Evolutionary conservation across 2,329 filamentous ascomycete species (phyloP).

Genomic region (Aspergillus proliferans): DNA sequence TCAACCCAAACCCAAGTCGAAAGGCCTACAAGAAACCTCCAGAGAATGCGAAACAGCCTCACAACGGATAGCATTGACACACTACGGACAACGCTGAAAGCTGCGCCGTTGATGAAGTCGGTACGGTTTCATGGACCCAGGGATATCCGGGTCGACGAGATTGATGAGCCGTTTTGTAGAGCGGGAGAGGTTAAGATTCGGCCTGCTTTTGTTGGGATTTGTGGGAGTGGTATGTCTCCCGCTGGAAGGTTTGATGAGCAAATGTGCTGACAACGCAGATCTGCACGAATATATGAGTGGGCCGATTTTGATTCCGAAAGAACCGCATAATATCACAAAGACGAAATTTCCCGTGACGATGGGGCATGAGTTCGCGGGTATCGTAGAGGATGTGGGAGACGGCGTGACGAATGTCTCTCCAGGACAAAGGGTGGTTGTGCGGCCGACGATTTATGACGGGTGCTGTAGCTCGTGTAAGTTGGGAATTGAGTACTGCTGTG

Average conservation of each 20-base stretch:
- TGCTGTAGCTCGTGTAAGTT: constrained; percentile 44
- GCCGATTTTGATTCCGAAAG: constrained; percentile 43
- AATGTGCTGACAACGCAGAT: constrained; percentile 23
- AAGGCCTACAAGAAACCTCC: neutral
- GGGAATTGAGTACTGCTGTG: constrained; percentile 57
- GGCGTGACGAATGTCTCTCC: constrained; percentile 43
- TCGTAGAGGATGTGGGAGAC: constrained; percentile 53
- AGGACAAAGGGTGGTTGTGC: constrained; percentile 46
- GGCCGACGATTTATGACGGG: constrained; percentile 41
- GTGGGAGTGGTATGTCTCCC: constrained; percentile 21
- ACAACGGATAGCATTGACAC: neutral
- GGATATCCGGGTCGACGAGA: constrained; percentile 31
- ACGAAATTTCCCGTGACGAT: constrained; percentile 54
- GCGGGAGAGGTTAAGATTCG: constrained; percentile 45
- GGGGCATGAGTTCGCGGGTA: constrained; percentile 61
- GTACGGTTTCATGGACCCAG: constrained; percentile 30
- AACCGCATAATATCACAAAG: constrained; percentile 53
- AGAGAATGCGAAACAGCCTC: neutral
- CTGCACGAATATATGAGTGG: constrained; percentile 49
- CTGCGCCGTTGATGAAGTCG: constrained; percentile 24
- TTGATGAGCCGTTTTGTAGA: constrained; percentile 35
- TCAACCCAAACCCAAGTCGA: neutral
- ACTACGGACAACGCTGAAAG: neutral
- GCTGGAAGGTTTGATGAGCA: neutral
- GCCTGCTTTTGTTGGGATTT: constrained; percentile 32